Evolutionary conservation across 1,139 yeast genomes (phyloP), one percentile per base, ranked within the genome.

Genomic region (Yamadazyma sp.): DNA sequence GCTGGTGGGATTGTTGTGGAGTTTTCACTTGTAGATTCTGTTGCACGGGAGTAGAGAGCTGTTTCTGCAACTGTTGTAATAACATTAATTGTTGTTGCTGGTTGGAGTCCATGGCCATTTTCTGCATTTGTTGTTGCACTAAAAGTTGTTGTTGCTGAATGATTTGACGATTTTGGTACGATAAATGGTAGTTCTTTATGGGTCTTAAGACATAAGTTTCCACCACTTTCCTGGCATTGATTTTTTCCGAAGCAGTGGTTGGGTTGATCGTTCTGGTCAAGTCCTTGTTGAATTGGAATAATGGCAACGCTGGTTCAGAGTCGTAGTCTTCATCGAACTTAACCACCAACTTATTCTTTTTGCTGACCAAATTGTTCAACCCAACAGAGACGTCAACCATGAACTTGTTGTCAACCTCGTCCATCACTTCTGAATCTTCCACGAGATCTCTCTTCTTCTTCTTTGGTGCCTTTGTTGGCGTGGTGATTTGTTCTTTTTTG

Each of bases 91-190:
- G 67, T 35, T 61, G 66, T 41, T 60, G 54, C 35, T 58, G 62
- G 17, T 50, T 40, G 31, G 55, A 61, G 9, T 49, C 50, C n/a
- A 24, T 17, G 4, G 37, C 14, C 44, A 46, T 59, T 43, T 47
- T 61, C 42, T 49, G 66, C 20, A 47, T 68, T 38, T 55, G 67
- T 34, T 56, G 62, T 42, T 58, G 66, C 33, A 66, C 54, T 31
- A 67, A 60, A 3, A 66, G 55, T 45, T 61, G 71, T 47, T 68
- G 74, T 51, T n/a, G n/a, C n/a, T 70, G 76, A 36, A 61, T 55
- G 44, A 65, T 63, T 36, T 73, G 75, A 47, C 71, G 77, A 52
- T 71, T 71, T 48, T 66, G 72, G 51, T 71, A 72, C 11, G 77
- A 73, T 52, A 72, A 66, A 49, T 72, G 76, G 47, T 72, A 72